These are phyloP conservation scores for Cryptococcus floricola DNA, from an alignment of 1,284 basidiomycete genomes.

Conservation along the genomic window DNA sequence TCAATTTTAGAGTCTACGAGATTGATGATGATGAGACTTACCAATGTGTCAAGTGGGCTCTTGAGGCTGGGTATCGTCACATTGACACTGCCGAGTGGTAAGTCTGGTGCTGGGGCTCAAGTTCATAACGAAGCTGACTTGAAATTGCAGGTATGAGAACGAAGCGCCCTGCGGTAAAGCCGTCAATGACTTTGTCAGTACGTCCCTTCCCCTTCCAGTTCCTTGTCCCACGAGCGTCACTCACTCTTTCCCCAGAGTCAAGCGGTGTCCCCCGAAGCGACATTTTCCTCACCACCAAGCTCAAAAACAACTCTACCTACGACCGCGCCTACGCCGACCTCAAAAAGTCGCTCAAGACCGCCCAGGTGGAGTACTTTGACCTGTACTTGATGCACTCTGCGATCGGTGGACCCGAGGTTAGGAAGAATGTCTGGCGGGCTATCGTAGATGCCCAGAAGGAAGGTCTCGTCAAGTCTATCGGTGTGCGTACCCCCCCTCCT, in stretches of 20 bases:
- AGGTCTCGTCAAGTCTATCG: conserved; percentile 49
- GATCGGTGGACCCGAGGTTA: conserved; percentile 46
- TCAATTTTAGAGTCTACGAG: conserved; percentile 55
- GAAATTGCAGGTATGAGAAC: conserved; percentile 63
- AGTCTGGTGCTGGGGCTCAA: background rate
- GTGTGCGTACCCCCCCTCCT: conserved; percentile 32
- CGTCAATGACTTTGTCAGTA: conserved; percentile 57
- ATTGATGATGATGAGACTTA: conserved; percentile 59
- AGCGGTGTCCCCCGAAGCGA: conserved; percentile 54
- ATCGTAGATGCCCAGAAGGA: conserved; percentile 48
- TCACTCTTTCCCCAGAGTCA: conserved; percentile 5
- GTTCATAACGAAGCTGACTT: background rate
- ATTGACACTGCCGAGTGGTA: conserved; percentile 55
- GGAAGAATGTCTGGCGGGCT: conserved; percentile 51
- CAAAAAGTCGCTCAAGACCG: conserved; percentile 56
- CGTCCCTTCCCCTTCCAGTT: background rate
- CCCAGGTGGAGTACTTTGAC: conserved; percentile 53
- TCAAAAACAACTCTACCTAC: conserved; percentile 60
- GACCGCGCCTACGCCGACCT: conserved; percentile 55
- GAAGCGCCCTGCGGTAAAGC: conserved; percentile 61
- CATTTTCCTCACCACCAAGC: conserved; percentile 67
- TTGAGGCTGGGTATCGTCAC: conserved; percentile 66
- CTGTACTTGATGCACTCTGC: conserved; percentile 52
- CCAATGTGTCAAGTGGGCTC: conserved; percentile 58
- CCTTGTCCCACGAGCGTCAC: background rate